Evolutionary conservation across 805 yeast species (phyloP), one percentile per base, ranked within the genome.

Genomic region (Nakazawaea siamensis): DNA sequence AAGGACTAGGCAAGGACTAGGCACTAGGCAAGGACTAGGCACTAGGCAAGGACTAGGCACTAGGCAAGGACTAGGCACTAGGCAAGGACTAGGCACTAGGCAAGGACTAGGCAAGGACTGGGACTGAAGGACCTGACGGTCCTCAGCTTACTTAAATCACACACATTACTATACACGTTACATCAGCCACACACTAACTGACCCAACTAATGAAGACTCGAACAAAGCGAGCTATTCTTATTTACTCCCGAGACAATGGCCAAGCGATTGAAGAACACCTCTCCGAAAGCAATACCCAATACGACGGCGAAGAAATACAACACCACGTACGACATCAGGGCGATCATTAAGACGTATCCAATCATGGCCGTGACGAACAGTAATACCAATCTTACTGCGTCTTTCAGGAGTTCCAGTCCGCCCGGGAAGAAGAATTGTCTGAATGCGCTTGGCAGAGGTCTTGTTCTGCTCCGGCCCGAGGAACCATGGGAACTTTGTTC

Each of bases 321-420:
- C 30, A 80, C 45, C 7, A 80, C 68, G 50, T 64, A 81, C 27
- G 80, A 64, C 94, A 82, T 82, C 5, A 81, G 80, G 12, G 76
- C 87, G 58, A 82, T 66, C 94, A 82, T 82, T 47, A 82, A 56
- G 24, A 79, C 79, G 50, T 76, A 82, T 10, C 81, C 78, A 32
- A 82, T 50, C 66, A 80, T 62, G 15, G 82, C 80, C 3, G 82
- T 71, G 13, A 73, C 51, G 42, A 82, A 76, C 9, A 76, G 67
- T 17, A 82, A 43, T 0, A 67, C 24, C 13, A 78, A 55, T 46
- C 90, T 62, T 5, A 79, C 61, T 3, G 67, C 30, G 55, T 82
- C 86, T 51, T 77, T 62, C 25, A 58, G 47, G 5, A 68, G 15
- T 24, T 64, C 65, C 14, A 41, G 47, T 15, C 51, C 40, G 1